Conservation (phyloP, 176 grass and related monocot genomes). For the Triticum dicoccoides region DNA sequence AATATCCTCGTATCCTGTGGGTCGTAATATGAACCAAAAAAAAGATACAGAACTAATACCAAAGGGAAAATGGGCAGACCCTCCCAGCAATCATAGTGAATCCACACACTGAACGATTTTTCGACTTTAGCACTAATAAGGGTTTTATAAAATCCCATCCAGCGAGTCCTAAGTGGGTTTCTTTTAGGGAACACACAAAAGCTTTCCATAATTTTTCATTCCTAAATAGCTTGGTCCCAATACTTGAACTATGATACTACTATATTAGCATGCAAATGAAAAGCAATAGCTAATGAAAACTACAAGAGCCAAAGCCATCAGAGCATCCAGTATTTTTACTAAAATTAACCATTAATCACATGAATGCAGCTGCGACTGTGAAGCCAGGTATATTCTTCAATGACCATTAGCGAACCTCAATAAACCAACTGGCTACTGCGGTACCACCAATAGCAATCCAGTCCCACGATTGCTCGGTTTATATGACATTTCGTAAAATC, state of each 20-base stretch:
- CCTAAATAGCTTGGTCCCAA: not conserved
- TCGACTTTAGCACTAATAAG: not conserved
- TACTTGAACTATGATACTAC: not conserved
- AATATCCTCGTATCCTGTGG: not conserved
- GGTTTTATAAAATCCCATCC: not conserved
- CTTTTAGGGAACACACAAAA: not conserved
- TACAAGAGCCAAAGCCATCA: not conserved
- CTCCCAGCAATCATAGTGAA: constrained; percentile 11
- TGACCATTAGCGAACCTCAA: not conserved
- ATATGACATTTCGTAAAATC: not conserved
- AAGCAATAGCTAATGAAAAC: not conserved
- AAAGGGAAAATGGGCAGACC: not conserved
- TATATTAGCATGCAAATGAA: not conserved
- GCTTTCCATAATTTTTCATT: not conserved
- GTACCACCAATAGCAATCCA: not conserved
- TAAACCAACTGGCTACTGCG: not conserved
- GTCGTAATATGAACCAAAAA: not conserved
- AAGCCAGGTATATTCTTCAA: not conserved
- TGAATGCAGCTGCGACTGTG: not conserved
- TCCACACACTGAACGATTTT: not conserved
- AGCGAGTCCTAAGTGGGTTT: not conserved
- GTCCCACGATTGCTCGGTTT: not conserved
- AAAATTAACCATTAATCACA: not conserved
- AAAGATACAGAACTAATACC: not conserved
- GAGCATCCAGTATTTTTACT: not conserved